A percentile compares a stretch with the other conserved stretches of the same genome.
phyloP scores from a whole-genome alignment of 192 early-diverging fungal species.

The Coemansia guatemalensis region DNA sequence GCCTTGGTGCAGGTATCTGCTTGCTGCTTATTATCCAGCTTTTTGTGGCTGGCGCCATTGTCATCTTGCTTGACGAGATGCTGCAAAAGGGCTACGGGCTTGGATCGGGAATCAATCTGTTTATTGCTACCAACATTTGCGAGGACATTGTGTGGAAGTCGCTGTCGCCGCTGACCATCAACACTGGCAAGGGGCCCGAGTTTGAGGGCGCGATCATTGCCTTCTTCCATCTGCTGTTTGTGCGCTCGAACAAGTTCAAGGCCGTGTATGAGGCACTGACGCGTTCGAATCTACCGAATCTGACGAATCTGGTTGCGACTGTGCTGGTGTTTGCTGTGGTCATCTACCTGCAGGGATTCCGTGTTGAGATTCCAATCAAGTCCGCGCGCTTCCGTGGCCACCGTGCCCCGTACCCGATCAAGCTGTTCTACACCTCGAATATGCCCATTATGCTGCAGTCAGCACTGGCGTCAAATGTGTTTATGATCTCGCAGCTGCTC shows the following conservation, averaged over 20 bases:
- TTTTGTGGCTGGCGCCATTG: constrained; percentile 94
- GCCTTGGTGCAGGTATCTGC: constrained; percentile 95
- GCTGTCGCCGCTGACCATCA: constrained; percentile 94
- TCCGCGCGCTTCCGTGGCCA: constrained; percentile 95
- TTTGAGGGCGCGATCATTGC: constrained; percentile 98
- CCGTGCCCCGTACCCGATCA: constrained; percentile 97
- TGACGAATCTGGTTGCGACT: constrained; percentile 92
- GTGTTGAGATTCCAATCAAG: constrained; percentile 99
- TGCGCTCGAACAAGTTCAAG: constrained; percentile 94
- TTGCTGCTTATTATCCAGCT: constrained; percentile 96
- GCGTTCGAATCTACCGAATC: constrained; percentile 80
- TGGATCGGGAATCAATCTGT: constrained; percentile 98
- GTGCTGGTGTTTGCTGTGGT: constrained; percentile 82
- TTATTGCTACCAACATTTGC: constrained; percentile 99
- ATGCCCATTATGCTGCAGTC: constrained; percentile 99
- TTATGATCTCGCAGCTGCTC: constrained; percentile 98
- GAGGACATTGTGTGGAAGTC: constrained; percentile 99
- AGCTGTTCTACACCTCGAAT: constrained; percentile 99
- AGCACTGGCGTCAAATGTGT: constrained; percentile 93
- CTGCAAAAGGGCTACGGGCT: constrained; percentile 99
- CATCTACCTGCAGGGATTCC: constrained; percentile 99
- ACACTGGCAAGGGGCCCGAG: constrained; percentile 96
- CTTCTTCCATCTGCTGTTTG: constrained; percentile 93
- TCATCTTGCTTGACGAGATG: constrained; percentile 98
- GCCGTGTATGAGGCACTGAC: constrained; percentile 98